Evolutionary conservation across 768 basidiomycete species (phyloP).

Genomic region (Lactifluus volemus): DNA sequence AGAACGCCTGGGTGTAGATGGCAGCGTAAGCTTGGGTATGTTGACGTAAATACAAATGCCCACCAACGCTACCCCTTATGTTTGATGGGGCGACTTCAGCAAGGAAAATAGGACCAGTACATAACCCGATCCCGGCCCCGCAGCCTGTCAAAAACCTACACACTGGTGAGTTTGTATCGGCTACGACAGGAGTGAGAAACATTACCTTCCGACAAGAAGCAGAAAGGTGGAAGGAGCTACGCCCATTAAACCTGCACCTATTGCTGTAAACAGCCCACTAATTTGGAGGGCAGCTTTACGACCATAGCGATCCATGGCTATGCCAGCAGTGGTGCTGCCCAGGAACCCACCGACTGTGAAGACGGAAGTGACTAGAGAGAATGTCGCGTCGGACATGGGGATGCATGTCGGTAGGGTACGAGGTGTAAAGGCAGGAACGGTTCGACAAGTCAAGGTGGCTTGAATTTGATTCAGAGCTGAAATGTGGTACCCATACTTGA

Average conservation of each 20-base stretch:
- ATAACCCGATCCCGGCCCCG: constrained; percentile 63
- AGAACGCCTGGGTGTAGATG: constrained; percentile 47
- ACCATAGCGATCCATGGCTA: constrained; percentile 62
- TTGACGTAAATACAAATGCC: constrained; percentile 17
- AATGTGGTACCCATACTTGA: constrained; percentile 86
- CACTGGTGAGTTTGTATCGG: not conserved
- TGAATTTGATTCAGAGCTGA: constrained; percentile 88
- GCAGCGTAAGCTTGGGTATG: not conserved
- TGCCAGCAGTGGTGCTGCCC: constrained; percentile 62
- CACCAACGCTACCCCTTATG: constrained; percentile 69
- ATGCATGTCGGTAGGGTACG: constrained; percentile 64
- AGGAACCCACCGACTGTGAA: constrained; percentile 85
- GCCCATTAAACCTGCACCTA: constrained; percentile 60
- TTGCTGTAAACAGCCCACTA: constrained; percentile 45
- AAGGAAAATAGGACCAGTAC: constrained; percentile 79
- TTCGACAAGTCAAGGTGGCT: constrained; percentile 63
- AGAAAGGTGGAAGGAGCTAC: constrained; percentile 46
- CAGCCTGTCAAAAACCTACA: constrained; percentile 57
- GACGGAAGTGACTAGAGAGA: constrained; percentile 75
- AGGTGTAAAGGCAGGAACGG: constrained; percentile 19
- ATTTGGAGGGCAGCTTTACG: constrained; percentile 56
- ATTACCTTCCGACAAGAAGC: constrained; percentile 60
- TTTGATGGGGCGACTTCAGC: constrained; percentile 73
- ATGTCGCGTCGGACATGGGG: constrained; percentile 64
- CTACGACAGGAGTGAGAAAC: constrained; percentile 1